Percentiles rank a stretch among this genome's conserved stretches.
Conservation (phyloP, 2,329 filamentous ascomycete species). For the Talaromyces marneffei region DNA sequence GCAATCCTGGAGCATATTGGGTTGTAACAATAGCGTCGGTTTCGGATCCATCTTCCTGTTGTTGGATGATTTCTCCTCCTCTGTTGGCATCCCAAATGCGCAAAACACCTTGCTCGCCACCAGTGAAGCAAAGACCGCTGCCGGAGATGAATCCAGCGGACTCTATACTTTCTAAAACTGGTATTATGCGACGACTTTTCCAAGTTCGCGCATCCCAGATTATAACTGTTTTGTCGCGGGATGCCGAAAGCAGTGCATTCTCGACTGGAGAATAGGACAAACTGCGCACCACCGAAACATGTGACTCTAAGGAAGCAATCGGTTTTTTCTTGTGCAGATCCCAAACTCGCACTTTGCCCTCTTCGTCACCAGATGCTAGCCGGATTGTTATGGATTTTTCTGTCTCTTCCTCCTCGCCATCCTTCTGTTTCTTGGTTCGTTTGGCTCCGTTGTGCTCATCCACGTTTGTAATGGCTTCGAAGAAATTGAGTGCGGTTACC, state of each 20-base stretch:
- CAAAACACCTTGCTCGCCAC: constrained; percentile 74
- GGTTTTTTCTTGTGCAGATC: constrained; percentile 78
- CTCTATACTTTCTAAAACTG: constrained; percentile 80
- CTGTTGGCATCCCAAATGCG: constrained; percentile 76
- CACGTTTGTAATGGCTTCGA: constrained; percentile 55
- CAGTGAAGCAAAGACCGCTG: constrained; percentile 71
- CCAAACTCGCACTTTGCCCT: constrained; percentile 88
- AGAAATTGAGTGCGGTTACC: constrained; percentile 86
- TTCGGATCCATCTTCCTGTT: constrained; percentile 58
- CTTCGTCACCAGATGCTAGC: constrained; percentile 85
- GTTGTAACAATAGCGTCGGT: constrained; percentile 66
- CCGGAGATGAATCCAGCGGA: constrained; percentile 70
- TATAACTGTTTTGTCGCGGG: constrained; percentile 89
- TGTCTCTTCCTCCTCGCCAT: constrained; percentile 31
- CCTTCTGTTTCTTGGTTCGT: constrained; percentile 40
- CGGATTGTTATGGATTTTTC: constrained; percentile 58
- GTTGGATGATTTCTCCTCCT: constrained; percentile 71
- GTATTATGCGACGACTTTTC: constrained; percentile 74
- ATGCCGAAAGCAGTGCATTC: constrained; percentile 72
- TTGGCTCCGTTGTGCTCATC: constrained; percentile 22
- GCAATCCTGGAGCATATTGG: constrained; percentile 58
- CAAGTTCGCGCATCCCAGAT: constrained; percentile 85
- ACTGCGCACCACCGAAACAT: constrained; percentile 88
- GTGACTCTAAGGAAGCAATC: constrained; percentile 74
- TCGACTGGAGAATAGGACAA: constrained; percentile 73